Percentiles rank a stretch among this genome's conserved stretches.
Evolutionary conservation across 208 protist species (phyloP).

Genomic region (Plasmodiophora brassicae): DNA sequence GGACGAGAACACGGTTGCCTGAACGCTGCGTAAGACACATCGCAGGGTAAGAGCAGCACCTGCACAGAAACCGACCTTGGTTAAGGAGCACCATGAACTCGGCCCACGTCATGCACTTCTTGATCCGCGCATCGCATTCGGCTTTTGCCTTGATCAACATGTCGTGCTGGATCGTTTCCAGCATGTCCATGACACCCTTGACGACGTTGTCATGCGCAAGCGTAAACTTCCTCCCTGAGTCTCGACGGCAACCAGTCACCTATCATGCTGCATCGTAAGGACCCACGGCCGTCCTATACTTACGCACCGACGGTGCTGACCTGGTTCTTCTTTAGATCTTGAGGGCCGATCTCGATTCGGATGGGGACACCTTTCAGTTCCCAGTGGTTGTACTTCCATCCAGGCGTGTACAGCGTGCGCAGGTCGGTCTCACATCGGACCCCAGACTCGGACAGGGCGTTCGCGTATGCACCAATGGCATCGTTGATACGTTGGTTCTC

Average conservation of each 20-base stretch:
- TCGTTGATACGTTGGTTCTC: background rate
- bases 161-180: slow-evolving; percentile 45
- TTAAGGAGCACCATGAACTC: slow-evolving; percentile 41
- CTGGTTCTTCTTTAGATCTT: slow-evolving; percentile 76
- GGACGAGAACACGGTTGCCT: slow-evolving; percentile 37
- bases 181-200: background rate
- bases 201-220: background rate
- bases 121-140: background rate
- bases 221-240: background rate
- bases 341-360: slow-evolving; percentile 93
- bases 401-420: slow-evolving; percentile 86
- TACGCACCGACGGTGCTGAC: background rate
- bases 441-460: slow-evolving; percentile 64
- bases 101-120: slow-evolving; percentile 35
- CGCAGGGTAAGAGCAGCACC: background rate
- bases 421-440: slow-evolving; percentile 80
- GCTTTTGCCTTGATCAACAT: slow-evolving; percentile 37
- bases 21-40: background rate
- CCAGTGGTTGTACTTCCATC: slow-evolving; percentile 96
- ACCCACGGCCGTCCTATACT: background rate
- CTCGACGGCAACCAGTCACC: background rate
- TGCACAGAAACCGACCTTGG: background rate
- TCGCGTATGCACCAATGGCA: background rate
- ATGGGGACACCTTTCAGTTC: slow-evolving; percentile 88
- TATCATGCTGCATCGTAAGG: background rate